Evolutionary conservation across 2,329 filamentous ascomycete species (phyloP), one percentile per base, ranked within the genome.

Genomic region (Didymella arachidicola): DNA sequence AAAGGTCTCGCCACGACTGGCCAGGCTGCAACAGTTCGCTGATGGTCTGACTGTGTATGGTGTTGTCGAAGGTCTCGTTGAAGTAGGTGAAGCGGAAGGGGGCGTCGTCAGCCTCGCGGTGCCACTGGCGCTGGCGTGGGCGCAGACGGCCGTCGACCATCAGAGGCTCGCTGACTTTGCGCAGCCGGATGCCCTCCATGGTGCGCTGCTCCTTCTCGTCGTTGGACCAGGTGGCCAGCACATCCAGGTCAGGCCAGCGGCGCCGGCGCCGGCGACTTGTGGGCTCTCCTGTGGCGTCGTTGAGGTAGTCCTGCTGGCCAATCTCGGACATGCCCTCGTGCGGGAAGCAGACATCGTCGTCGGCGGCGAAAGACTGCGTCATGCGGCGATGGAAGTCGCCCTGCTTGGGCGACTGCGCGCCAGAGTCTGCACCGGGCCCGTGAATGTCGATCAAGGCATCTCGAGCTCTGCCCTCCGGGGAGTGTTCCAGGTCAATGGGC

Each of bases 11-110:
- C 75, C 99, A 99, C 42, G 86, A 90, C 60, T 89, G 86, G 6
- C 92, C 95, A 0, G 91, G 89, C 66, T 97, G 93, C 8, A 96
- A 85, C 19, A 99, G 84, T 74, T 97, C 95, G 2, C 93, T 96
- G 57, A 99, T 97, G 0, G 90, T 95, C 77, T 96, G 92, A 60
- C 93, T 95, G 77, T 99, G 95, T 61, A 99, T 96, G 0, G 95
- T 99, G 76, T 91, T 96, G 70, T 92, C 90, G 55, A 98, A 92
- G 63, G 97, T 92, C 74, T 98, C 95, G 76, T 98, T 98, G 83
- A 99, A 99, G 77, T 99, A 99, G 0, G 95, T 98, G 76, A 97
- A 99, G 26, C 95, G 87, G 75, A 96, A 98, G 0, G 95, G 95
- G 0, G 89, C 87, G 64, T 97, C 94, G 60, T 97, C 93, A 63